Percentiles rank a stretch among this genome's conserved stretches.
phyloP scores from a whole-genome alignment of 1,139 yeast genomes.

The Lizanozyma gosingica region DNA sequence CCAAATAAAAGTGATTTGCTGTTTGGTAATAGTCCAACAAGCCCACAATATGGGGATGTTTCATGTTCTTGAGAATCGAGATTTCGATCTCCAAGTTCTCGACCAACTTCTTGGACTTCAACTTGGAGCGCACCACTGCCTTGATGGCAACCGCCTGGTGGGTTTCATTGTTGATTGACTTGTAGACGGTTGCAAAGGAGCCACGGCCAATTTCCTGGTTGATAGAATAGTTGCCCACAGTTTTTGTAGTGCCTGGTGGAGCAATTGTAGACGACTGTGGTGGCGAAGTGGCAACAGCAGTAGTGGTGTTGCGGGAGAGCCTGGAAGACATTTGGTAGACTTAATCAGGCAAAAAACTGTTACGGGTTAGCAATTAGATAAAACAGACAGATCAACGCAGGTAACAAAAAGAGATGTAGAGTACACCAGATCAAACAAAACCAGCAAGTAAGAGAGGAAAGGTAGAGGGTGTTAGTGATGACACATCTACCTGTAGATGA shows the following conservation, averaged over 20 bases:
- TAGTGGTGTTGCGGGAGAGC: too few relatives aligned
- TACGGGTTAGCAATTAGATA: too few relatives aligned
- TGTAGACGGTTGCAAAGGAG: constrained; percentile 89
- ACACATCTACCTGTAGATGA: too few relatives aligned
- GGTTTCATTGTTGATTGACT: constrained; percentile 44
- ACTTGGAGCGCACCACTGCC: constrained; percentile 73
- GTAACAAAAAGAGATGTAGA: too few relatives aligned
- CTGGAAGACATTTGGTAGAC: too few relatives aligned
- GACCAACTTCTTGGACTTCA: constrained; percentile 75
- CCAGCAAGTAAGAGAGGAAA: too few relatives aligned
- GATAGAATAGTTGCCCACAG: constrained; percentile 39
- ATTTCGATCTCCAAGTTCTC: constrained; percentile 92
- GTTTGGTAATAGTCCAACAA: constrained; percentile 78
- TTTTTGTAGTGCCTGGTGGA: constrained; percentile 1
- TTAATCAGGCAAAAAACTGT: too few relatives aligned
- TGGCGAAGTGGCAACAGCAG: too few relatives aligned
- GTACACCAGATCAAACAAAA: too few relatives aligned
- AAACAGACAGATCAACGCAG: too few relatives aligned
- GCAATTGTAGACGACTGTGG: neutral
- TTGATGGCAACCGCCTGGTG: constrained; percentile 74
- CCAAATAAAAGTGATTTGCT: constrained; percentile 68
- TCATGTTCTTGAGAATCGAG: constrained; percentile 71
- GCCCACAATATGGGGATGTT: constrained; percentile 89
- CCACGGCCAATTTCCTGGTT: constrained; percentile 88
- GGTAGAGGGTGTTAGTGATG: too few relatives aligned